Conservation (phyloP, 1,139 yeast genomes). For the Suhomyces wounanorum region DNA sequence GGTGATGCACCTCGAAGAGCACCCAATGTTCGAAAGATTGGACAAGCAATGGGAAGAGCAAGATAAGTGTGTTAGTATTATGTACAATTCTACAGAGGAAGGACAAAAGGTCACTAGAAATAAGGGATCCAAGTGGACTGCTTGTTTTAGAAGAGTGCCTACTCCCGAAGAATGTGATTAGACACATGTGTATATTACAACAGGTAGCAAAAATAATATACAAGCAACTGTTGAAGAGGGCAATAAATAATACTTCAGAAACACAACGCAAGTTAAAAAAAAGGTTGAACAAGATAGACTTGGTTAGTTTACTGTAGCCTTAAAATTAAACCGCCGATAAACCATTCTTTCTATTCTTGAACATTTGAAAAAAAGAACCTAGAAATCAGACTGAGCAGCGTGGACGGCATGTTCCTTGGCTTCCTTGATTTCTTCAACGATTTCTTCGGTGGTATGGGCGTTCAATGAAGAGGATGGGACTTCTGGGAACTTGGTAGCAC, state of each 20-base stretch:
- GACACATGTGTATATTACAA: conserved; percentile 10
- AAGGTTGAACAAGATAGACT: conserved; percentile 12
- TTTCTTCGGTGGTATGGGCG: conserved; percentile 15
- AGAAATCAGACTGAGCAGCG: conserved; percentile 6
- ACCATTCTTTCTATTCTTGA: conserved; percentile 10
- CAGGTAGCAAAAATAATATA: conserved; percentile 12
- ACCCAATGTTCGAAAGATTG: conserved; percentile 86
- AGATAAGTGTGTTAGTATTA: conserved; percentile 81
- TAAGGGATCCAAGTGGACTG: conserved; percentile 82
- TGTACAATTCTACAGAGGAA: conserved; percentile 93
- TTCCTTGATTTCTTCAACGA: conserved; percentile 16
- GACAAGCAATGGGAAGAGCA: conserved; percentile 73
- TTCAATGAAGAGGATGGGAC: conserved; percentile 36
- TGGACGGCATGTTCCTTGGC: conserved; percentile 12
- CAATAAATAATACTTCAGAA: conserved; percentile 13
- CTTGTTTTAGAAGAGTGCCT: conserved; percentile 80
- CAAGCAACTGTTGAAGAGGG: conserved; percentile 12
- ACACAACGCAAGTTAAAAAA: conserved; percentile 11
- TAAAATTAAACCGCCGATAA: not conserved
- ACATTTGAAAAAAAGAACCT: conserved; percentile 9
- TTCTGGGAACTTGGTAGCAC: conserved; percentile 51
- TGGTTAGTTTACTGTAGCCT: conserved; percentile 7
- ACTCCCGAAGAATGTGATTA: conserved; percentile 48
- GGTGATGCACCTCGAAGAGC: conserved; percentile 87
- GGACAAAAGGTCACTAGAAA: conserved; percentile 95